Percentiles rank a stretch among this genome's conserved stretches.
Evolutionary conservation across 306 rosid genomes (phyloP).

Genomic region (Dalbergia cochinchinensis): DNA sequence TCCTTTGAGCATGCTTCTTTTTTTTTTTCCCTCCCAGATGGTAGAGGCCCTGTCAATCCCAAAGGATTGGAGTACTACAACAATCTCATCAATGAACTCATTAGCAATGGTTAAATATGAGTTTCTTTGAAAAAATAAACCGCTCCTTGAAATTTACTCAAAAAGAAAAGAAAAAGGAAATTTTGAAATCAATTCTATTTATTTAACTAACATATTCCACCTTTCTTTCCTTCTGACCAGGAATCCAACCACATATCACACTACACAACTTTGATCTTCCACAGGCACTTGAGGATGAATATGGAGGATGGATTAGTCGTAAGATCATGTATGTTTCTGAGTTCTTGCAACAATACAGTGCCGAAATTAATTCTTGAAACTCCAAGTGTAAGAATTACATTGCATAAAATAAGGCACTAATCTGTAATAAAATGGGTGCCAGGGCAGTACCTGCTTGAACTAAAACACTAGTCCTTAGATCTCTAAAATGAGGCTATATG

Average conservation of each 20-base stretch:
- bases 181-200: not conserved
- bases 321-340: conserved; percentile 53
- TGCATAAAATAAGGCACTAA: not conserved
- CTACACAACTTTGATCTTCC: conserved; percentile 60
- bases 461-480: not conserved
- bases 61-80: conserved; percentile 77
- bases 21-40: conserved; percentile 51
- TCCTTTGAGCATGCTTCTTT: not conserved
- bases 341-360: not conserved
- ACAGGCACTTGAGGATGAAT: conserved; percentile 69
- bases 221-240: conserved; percentile 42
- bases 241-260: conserved; percentile 72
- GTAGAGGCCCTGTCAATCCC: conserved; percentile 77
- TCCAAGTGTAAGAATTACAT: not conserved
- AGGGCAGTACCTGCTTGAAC: not conserved
- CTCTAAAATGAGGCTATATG: not conserved
- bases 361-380: not conserved
- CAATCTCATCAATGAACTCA: conserved; percentile 73
- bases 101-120: conserved; percentile 55
- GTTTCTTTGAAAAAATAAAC: conserved; percentile 25
- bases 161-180: not conserved
- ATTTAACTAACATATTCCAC: conserved; percentile 18
- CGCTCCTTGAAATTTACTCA: not conserved
- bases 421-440: too few species aligned
- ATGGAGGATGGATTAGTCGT: conserved; percentile 72